Base-by-base conservation (phyloP, 371 early-diverging fungal genomes). In the Furculomyces boomerangus region DNA sequence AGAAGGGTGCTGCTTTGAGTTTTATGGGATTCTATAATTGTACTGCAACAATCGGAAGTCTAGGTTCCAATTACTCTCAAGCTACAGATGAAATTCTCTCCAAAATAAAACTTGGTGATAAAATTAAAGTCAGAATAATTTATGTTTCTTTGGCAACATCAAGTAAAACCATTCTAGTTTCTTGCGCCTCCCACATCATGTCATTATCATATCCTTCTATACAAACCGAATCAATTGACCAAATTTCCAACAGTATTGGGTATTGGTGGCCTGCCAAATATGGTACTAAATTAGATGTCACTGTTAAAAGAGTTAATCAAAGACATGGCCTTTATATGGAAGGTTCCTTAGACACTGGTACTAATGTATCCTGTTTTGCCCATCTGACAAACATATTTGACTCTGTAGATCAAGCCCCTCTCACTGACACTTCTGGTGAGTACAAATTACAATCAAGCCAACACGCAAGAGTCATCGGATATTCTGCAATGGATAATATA, bases 351-450 rank as follows among this genome's bases (percentile, higher is more conserved):
- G 30, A 29, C 8, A 20, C 30, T 2, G 22, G 35, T 10, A 7
- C 53, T 13, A 41, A 58, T 0, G 60, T 67, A 37, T 26, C 20
- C 1, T 57, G 57, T 27, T 60, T 55, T 49, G 57, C 30, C 0
- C 59, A 80, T 56, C 79, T 83, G 28, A 78, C 83, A 5, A 77
- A 84, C 30, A 58, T 90, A 20, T 63, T 83, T 2, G 92, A 93
- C 54, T 74, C 76, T 20, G 76, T 79, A 25, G 64, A 51, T 0
- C 28, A 7, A 22, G 59, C 72, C 14, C 55, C 57, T 22, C 58
- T 68, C 30, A 67, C 63, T 41, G 67, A 74, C n/a, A 68, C 64
- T 3, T 5, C 22, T 43, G 82, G 80, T 37, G 72, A 70, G 28
- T 88, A 67, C 64, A 67, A 65, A 28, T 51, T 81, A 8, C 90